Evolutionary conservation across 2,329 filamentous ascomycete species (phyloP), one percentile per base, ranked within the genome.

Genomic region (Elsinoe arachidis): DNA sequence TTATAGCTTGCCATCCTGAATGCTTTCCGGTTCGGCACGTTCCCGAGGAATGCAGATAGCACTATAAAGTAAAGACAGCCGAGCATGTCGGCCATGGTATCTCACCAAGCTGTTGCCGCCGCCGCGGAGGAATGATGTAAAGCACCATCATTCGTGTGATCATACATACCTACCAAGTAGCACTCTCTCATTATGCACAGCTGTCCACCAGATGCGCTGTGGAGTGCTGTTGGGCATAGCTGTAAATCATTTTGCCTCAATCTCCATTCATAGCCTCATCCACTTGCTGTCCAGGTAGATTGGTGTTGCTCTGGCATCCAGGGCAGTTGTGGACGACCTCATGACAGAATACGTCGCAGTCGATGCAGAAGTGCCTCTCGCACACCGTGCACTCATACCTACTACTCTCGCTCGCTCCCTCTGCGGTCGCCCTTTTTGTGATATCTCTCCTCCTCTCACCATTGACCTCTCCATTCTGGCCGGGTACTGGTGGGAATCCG

Each of bases 291-390:
- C 66, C 67, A 2, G 68, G 67, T 30, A 69, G 53, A 58, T 69
- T 62, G 15, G 61, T 64, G 23, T 55, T 65, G 52, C 75, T 75
- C 65, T 85, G 86, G 70, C 93, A 99, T 0, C 92, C 92, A 0
- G 93, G 91, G 67, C 93, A 99, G 72, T 97, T 97, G 70, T 99
- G 92, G 54, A 96, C 81, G 11, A 95, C 83, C 73, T 96, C 90
- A 69, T 99, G 93, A 21, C 89, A 87, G 73, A 93, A 96, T 21
- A 96, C 84, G 70, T 99, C 93, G 70, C 93, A 99, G 70, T 99
- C 93, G 63, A 99, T 95, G 76, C 93, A 99, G 69, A 97, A 99
- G 73, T 97, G 92, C 59, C 88, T 85, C 2, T 80, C 74, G 71
- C 93, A 99, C n/a, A 86, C 84, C 63, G 86, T 82, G 70, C 93